These are phyloP conservation scores for Hsuehochloa calcarea DNA, from an alignment of 176 grass and related monocot species.

Conservation along the genomic window DNA sequence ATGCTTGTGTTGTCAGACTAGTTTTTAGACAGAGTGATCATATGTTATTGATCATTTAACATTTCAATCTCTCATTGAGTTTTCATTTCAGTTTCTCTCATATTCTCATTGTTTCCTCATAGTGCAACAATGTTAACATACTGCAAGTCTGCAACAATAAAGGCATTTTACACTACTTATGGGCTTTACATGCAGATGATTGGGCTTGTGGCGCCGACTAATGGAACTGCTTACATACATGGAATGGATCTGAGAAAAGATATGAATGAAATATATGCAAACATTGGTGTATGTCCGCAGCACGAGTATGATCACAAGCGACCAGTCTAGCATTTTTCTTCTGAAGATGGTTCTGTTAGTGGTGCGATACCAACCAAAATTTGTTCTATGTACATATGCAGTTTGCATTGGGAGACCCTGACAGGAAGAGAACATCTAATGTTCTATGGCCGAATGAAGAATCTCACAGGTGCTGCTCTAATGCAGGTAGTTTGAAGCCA, in stretches of 20 bases:
- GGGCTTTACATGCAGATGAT: slow-evolving; percentile 56
- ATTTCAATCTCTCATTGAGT: background rate
- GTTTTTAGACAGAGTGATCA: background rate
- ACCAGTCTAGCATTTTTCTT: background rate
- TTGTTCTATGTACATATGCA: slow-evolving; percentile 33
- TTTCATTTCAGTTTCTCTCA: background rate
- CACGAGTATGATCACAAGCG: slow-evolving; percentile 60
- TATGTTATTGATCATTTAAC: background rate
- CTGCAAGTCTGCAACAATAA: background rate
- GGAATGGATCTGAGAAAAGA: slow-evolving; percentile 73
- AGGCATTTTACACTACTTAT: background rate
- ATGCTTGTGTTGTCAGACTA: background rate
- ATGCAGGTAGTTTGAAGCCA: slow-evolving; percentile 51
- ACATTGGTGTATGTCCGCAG: slow-evolving; percentile 85
- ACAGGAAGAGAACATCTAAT: slow-evolving; percentile 72
- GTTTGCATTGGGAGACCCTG: slow-evolving; percentile 82
- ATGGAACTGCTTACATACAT: slow-evolving; percentile 77
- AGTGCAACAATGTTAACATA: background rate
- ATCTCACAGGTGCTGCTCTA: slow-evolving; percentile 65
- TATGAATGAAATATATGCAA: slow-evolving; percentile 71
- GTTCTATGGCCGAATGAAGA: slow-evolving; percentile 90
- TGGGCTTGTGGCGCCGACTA: slow-evolving; percentile 55
- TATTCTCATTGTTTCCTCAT: background rate
- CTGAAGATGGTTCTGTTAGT: background rate
- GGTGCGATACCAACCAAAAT: background rate